Evolutionary conservation across 768 basidiomycete genomes (phyloP).

Genomic region (Tylopilus cervinicoccineus): DNA sequence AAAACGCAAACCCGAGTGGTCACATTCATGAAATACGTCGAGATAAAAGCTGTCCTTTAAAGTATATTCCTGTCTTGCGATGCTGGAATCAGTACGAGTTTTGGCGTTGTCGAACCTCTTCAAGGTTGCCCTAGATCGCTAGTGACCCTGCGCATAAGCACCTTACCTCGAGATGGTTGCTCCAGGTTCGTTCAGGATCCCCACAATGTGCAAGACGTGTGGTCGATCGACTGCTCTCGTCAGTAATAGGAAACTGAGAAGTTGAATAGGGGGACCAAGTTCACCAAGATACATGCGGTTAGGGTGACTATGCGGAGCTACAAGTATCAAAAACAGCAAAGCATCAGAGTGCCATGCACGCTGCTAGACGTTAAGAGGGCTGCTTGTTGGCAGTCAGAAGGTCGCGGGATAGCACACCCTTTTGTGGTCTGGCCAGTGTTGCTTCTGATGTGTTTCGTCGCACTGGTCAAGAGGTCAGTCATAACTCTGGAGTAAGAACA

Average conservation of each 20-base stretch:
- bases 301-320: not conserved
- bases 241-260: not conserved
- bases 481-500: not conserved
- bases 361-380: not conserved
- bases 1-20: conserved; percentile 86
- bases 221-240: not conserved
- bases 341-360: not conserved
- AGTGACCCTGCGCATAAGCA: not conserved
- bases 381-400: conserved; percentile 23
- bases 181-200: not conserved
- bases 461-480: conserved; percentile 26
- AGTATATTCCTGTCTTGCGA: not conserved
- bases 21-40: conserved; percentile 37
- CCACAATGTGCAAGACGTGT: not conserved
- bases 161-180: not conserved
- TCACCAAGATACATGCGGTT: too few species aligned
- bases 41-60: not conserved
- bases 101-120: too few species aligned
- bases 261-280: not conserved
- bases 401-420: conserved; percentile 29
- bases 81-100: not conserved
- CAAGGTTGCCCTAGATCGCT: too few species aligned
- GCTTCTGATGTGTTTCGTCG: conserved; percentile 33
- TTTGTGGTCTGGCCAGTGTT: conserved; percentile 37
- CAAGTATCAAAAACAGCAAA: too few species aligned